phyloP scores from a whole-genome alignment of 2,329 filamentous ascomycete genomes.

The Periconia sp. region DNA sequence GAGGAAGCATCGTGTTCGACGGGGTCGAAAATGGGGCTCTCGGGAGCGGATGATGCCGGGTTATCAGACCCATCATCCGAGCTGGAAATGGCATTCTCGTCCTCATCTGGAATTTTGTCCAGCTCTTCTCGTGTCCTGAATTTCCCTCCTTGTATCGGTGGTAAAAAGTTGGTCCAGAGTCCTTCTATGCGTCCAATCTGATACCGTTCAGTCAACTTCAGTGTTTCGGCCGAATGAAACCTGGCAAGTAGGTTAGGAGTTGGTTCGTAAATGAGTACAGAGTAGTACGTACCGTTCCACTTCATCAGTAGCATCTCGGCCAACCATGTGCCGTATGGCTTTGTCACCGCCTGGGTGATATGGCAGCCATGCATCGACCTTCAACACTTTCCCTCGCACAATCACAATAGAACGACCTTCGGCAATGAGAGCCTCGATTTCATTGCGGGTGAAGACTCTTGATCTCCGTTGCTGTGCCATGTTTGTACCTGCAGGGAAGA shows the following conservation, averaged over 20 bases:
- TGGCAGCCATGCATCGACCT: conserved; percentile 82
- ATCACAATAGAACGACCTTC: conserved; percentile 80
- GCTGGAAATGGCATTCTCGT: conserved; percentile 17
- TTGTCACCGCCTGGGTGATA: conserved; percentile 93
- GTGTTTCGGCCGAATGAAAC: conserved; percentile 79
- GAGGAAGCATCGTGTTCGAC: conserved; percentile 42
- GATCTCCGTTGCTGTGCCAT: conserved; percentile 45
- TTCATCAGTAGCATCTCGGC: conserved; percentile 91
- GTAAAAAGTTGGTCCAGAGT: conserved; percentile 82
- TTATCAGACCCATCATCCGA: conserved; percentile 29
- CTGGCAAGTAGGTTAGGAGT: conserved; percentile 47
- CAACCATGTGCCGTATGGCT: conserved; percentile 90
- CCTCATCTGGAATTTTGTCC: conserved; percentile 35
- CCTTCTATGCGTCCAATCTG: conserved; percentile 82
- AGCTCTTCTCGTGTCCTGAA: conserved; percentile 61
- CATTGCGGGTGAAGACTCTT: conserved; percentile 58
- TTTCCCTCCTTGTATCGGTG: conserved; percentile 86
- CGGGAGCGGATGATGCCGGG: conserved; percentile 54
- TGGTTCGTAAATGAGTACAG: neutral
- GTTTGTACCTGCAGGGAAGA: conserved; percentile 26
- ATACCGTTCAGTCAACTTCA: conserved; percentile 75
- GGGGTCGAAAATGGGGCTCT: conserved; percentile 62
- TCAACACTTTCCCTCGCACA: conserved; percentile 77
- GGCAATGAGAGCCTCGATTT: conserved; percentile 82
- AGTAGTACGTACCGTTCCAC: conserved; percentile 72